Conservation (phyloP, 805 yeast species). For the Saturnispora serradocipensis region DNA sequence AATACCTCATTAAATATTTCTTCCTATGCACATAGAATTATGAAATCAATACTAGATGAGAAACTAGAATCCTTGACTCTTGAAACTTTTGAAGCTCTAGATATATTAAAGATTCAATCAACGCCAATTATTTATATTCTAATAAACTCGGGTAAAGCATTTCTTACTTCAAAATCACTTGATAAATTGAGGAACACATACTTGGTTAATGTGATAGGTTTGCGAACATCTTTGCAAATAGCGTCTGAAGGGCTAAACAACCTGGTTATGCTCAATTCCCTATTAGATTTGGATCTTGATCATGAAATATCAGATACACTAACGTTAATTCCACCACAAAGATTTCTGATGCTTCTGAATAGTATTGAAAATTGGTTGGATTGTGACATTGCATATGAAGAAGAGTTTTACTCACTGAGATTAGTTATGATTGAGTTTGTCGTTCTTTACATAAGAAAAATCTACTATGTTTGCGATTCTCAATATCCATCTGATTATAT, state of each 20-base stretch:
- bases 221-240: slow-evolving; percentile 33
- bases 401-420: slow-evolving; percentile 42
- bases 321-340: slow-evolving; percentile 50
- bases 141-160: slow-evolving; percentile 27
- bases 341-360: slow-evolving; percentile 53
- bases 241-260: slow-evolving; percentile 35
- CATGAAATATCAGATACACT: slow-evolving; percentile 18
- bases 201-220: slow-evolving; percentile 59
- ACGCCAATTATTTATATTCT: slow-evolving; percentile 32
- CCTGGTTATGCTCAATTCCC: slow-evolving; percentile 38
- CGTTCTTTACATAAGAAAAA: slow-evolving; percentile 23
- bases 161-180: slow-evolving; percentile 30
- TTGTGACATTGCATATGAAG: slow-evolving; percentile 51
- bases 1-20: slow-evolving; percentile 6
- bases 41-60: slow-evolving; percentile 25
- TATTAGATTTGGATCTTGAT: slow-evolving; percentile 30
- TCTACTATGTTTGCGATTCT: slow-evolving; percentile 22
- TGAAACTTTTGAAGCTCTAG: slow-evolving; percentile 18
- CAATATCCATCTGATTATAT: slow-evolving; percentile 23
- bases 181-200: slow-evolving; percentile 49
- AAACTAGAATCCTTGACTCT: slow-evolving; percentile 21
- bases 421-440: slow-evolving; percentile 40
- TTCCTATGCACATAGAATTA: slow-evolving; percentile 29
- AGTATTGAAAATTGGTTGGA: slow-evolving; percentile 51
- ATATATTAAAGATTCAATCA: slow-evolving; percentile 26